These are phyloP conservation scores for Auriscalpium vulgare DNA, from an alignment of 768 basidiomycete genomes.

Conservation along the genomic window DNA sequence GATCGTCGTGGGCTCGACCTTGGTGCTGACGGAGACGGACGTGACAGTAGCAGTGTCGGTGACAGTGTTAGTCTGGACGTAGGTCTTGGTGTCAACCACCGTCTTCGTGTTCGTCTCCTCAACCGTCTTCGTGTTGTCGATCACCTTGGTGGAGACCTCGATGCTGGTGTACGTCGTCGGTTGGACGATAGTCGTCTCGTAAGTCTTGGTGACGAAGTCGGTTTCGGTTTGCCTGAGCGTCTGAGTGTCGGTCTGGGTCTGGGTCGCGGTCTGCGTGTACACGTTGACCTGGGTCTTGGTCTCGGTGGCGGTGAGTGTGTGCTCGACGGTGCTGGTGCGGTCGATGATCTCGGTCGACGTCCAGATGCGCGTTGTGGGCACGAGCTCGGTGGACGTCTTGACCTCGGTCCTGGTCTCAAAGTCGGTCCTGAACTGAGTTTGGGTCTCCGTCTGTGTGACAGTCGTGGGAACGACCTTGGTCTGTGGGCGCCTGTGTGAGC, in stretches of 20 bases:
- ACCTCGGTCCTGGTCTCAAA: conserved; percentile 13
- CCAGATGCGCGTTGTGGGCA: conserved; percentile 60
- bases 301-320: conserved; percentile 32
- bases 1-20: conserved; percentile 49
- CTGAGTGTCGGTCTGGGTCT: conserved; percentile 27
- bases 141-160: conserved; percentile 47
- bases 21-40: conserved; percentile 43
- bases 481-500: not conserved
- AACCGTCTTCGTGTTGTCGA: conserved; percentile 55
- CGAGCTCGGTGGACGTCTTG: conserved; percentile 41
- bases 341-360: conserved; percentile 44
- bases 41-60: conserved; percentile 42
- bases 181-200: conserved; percentile 38
- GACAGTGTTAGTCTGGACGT: conserved; percentile 39
- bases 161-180: conserved; percentile 55
- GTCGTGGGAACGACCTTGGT: conserved; percentile 10
- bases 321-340: conserved; percentile 46
- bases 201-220: conserved; percentile 47
- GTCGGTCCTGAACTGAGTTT: conserved; percentile 15
- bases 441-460: conserved; percentile 14
- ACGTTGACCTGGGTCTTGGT: conserved; percentile 48
- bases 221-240: conserved; percentile 48
- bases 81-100: conserved; percentile 28
- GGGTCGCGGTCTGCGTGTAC: conserved; percentile 37
- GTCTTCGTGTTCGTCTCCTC: conserved; percentile 33